Evolutionary conservation across 2,329 filamentous ascomycete genomes (phyloP).

Genomic region (Geosmithia flava): DNA sequence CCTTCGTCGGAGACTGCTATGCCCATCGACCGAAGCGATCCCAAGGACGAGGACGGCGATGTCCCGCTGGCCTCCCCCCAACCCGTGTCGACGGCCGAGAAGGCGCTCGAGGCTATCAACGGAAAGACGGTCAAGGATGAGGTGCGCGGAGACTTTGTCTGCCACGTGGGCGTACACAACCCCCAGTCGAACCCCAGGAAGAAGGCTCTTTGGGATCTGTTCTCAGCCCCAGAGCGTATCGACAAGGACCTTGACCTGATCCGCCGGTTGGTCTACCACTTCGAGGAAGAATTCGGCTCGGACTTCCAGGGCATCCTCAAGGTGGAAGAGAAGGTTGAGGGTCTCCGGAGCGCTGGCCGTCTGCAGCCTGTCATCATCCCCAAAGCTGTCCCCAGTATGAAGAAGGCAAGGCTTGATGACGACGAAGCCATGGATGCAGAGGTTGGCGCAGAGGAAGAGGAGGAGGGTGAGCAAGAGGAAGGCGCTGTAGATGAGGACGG

Average conservation of each 20-base stretch:
- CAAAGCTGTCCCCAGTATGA: slow-evolving; percentile 32
- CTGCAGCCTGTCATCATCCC: slow-evolving; percentile 54
- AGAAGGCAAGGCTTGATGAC: slow-evolving; percentile 47
- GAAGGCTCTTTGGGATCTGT: slow-evolving; percentile 94
- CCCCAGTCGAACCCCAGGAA: slow-evolving; percentile 77
- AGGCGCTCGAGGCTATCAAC: slow-evolving; percentile 87
- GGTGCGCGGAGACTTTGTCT: slow-evolving; percentile 87
- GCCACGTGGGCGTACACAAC: slow-evolving; percentile 91
- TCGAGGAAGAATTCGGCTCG: slow-evolving; percentile 72
- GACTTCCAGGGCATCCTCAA: slow-evolving; percentile 66
- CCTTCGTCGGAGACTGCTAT: slow-evolving; percentile 56
- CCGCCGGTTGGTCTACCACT: slow-evolving; percentile 67
- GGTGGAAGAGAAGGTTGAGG: slow-evolving; percentile 79
- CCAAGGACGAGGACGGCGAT: slow-evolving; percentile 55
- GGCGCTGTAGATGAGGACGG: slow-evolving; percentile 69
- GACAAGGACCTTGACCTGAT: slow-evolving; percentile 81
- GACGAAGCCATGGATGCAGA: slow-evolving; percentile 53
- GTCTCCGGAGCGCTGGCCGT: slow-evolving; percentile 62
- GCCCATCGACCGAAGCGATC: slow-evolving; percentile 59
- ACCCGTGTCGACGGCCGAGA: slow-evolving; percentile 57
- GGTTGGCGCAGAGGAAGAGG: slow-evolving; percentile 55
- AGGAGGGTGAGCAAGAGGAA: slow-evolving; percentile 69
- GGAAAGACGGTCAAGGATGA: slow-evolving; percentile 96
- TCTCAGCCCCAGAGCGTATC: slow-evolving; percentile 86
- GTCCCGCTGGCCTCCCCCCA: slow-evolving; percentile 40